Evolutionary conservation across 2,329 filamentous ascomycete genomes (phyloP).

Genomic region (Sphaerostilbella broomeana): DNA sequence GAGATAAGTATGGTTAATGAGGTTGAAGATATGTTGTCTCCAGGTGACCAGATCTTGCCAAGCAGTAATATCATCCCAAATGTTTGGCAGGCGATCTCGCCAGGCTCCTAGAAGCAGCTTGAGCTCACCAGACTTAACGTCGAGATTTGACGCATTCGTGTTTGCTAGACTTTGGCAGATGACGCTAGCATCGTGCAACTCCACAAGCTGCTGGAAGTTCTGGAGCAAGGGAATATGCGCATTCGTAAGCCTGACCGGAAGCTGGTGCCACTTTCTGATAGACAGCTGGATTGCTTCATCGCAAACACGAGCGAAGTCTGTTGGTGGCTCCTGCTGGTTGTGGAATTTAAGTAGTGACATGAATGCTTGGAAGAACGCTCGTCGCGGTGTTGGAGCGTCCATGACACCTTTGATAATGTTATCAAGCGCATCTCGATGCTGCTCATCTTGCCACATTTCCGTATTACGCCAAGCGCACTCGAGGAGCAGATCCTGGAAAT

Average conservation of each 20-base stretch:
- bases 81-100: conserved; percentile 91
- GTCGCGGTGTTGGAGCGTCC: conserved; percentile 88
- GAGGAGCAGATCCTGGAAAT: conserved; percentile 90
- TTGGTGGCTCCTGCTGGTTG: conserved; percentile 70
- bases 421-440: conserved; percentile 84
- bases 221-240: conserved; percentile 92
- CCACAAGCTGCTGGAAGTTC: conserved; percentile 96
- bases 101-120: conserved; percentile 90
- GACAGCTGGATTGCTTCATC: conserved; percentile 97
- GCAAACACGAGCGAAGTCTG: conserved; percentile 82
- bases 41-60: conserved; percentile 99
- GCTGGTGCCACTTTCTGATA: conserved; percentile 96
- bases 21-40: conserved; percentile 96
- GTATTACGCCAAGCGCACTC: conserved; percentile 95
- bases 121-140: conserved; percentile 89
- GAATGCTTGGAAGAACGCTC: conserved; percentile 97
- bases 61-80: conserved; percentile 98
- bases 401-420: conserved; percentile 94
- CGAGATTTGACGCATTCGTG: conserved; percentile 79
- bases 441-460: conserved; percentile 85
- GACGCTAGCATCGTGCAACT: conserved; percentile 93
- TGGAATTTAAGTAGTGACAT: conserved; percentile 94
- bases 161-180: conserved; percentile 86
- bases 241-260: conserved; percentile 89
- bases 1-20: conserved; percentile 94